Evolutionary conservation across 2,329 filamentous ascomycete species (phyloP), one percentile per base, ranked within the genome.

Genomic region (Allantophomopsis cytisporea): DNA sequence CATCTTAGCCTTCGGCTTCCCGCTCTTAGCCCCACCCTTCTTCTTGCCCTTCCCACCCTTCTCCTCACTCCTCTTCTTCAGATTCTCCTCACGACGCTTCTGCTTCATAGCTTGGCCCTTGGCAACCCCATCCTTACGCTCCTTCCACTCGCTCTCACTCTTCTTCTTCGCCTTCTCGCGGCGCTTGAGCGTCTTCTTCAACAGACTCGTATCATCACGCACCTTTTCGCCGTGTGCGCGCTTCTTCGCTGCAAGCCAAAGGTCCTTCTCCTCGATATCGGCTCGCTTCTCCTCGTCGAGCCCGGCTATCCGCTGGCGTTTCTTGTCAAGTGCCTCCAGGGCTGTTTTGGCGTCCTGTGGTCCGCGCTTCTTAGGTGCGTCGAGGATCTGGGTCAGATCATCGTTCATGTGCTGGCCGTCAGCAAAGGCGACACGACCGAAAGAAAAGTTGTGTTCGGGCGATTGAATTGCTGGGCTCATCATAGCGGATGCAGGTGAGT

Each of bases 131-230:
- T 81, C 75, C 31, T 75, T 63, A 37, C 84, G 71, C 41, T 86
- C 82, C 36, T 65, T 71, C 84, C 91, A 96, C 54, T 91, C 86
- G 55, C 82, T 80, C 58, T 86, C 85, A 56, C 84, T 93, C 75
- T 91, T 94, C 62, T 80, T 81, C 75, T 95, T 96, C 39, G 73
- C 67, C 49, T 80, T 76, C 53, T 95, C 86, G 65, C 94, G 93
- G 49, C 89, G 79, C 71, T 95, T 95, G 48, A 96, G 68, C 0
- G 88, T 83, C 69, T 94, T 95, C 69, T 94, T 95, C 20, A 98
- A 70, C 41, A 94, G 63, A 35, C 73, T 76, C 46, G 86, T 85
- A 57, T 94, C 86, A 54, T 96, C 87, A 43, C 77, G 78, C 28
- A 95, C 80, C 56, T 85, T 83, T 55, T 94, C 88, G 37, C 91